Percentiles rank a stretch among this genome's conserved stretches.
These are phyloP conservation scores for Lithocarpus polystachyus DNA, from an alignment of 306 rosid genomes.

Conservation along the genomic window DNA sequence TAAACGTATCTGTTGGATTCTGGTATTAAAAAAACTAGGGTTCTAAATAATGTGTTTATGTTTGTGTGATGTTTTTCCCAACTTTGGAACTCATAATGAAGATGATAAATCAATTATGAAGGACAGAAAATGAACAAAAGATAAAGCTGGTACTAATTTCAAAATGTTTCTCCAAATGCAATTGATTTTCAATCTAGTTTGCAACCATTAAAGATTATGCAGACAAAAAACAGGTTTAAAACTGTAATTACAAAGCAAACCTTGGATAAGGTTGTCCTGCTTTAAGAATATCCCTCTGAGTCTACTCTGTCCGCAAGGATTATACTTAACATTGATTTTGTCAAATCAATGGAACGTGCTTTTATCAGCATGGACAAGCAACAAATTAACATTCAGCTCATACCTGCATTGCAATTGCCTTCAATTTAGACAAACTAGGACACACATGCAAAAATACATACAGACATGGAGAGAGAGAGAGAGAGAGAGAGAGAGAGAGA, in stretches of 20 bases:
- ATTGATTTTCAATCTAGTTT: too few relatives aligned
- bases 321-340: conserved; percentile 85
- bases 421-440: conserved; percentile 21
- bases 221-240: conserved; percentile 9
- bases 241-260: conserved; percentile 36
- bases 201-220: too few relatives aligned
- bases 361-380: conserved; percentile 91
- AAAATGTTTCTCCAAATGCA: too few relatives aligned
- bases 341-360: conserved; percentile 89
- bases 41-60: too few relatives aligned
- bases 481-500: not conserved
- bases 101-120: too few relatives aligned
- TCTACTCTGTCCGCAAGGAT: conserved; percentile 93
- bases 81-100: too few relatives aligned
- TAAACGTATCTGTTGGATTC: too few relatives aligned
- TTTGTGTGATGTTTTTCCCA: too few relatives aligned
- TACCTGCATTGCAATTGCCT: conserved; percentile 35
- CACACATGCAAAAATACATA: not conserved
- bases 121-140: too few relatives aligned
- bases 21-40: too few relatives aligned
- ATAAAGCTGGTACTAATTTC: too few relatives aligned
- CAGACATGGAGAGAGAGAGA: not conserved
- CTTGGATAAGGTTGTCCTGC: conserved; percentile 95
- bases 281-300: conserved; percentile 86
- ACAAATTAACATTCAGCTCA: conserved; percentile 80